Conservation (phyloP, 768 basidiomycete species). For the Heimioporus sp. region DNA sequence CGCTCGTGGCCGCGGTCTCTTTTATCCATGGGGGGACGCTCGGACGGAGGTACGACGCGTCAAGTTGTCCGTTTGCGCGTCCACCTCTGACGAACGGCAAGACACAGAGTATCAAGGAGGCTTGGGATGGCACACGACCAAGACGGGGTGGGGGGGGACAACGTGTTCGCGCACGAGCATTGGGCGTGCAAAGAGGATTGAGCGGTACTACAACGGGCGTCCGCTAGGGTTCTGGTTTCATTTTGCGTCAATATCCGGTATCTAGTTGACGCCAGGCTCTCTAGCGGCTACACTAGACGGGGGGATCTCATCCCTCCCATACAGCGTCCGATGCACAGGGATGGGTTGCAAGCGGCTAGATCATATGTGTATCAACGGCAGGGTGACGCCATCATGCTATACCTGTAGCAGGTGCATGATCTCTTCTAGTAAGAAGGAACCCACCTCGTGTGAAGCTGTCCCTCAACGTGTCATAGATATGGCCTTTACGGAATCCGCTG, state of each 20-base stretch:
- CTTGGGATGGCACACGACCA: slow-evolving; percentile 58
- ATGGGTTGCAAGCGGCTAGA: slow-evolving; percentile 69
- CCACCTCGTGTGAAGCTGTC: background rate
- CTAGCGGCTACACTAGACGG: background rate
- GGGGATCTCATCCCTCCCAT: slow-evolving; percentile 67
- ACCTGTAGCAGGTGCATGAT: slow-evolving; percentile 78
- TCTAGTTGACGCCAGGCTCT: slow-evolving; percentile 5
- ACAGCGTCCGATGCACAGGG: slow-evolving; percentile 43
- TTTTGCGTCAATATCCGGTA: background rate
- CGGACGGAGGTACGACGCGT: too few species aligned
- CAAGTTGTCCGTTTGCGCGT: background rate
- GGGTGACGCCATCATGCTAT: slow-evolving; percentile 88
- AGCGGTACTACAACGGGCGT: slow-evolving; percentile 64
- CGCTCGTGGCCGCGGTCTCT: too few species aligned
- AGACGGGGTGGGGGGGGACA: slow-evolving; percentile 87
- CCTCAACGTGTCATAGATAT: slow-evolving; percentile 46
- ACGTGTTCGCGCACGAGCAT: slow-evolving; percentile 94
- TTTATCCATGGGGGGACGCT: too few species aligned
- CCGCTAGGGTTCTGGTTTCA: slow-evolving; percentile 47
- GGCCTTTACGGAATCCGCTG: slow-evolving; percentile 87
- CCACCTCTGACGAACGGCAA: too few species aligned
- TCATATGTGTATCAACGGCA: slow-evolving; percentile 85
- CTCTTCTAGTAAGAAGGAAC: slow-evolving; percentile 56
- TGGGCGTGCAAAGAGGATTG: slow-evolving; percentile 72
- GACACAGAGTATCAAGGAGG: slow-evolving; percentile 9